Evolutionary conservation across 441 rosid genomes (phyloP).

Genomic region (Sinapis alba): DNA sequence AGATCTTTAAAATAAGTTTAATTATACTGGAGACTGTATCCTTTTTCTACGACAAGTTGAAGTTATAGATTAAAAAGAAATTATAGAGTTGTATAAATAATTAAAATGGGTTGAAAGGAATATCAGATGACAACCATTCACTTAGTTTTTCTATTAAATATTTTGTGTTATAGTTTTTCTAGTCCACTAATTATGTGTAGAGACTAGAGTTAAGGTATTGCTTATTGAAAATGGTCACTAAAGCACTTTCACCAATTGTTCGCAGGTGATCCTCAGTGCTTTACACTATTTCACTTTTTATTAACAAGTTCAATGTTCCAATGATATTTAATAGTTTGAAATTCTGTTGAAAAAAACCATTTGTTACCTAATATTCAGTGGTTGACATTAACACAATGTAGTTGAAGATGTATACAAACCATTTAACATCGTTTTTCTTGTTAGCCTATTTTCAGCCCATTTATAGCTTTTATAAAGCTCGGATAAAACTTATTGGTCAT

Average conservation of each 20-base stretch:
- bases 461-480: not conserved
- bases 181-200: constrained; percentile 15
- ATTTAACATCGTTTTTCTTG: not conserved
- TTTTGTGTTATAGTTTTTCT: not conserved
- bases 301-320: not conserved
- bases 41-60: not conserved
- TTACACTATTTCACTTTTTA: constrained; percentile 15
- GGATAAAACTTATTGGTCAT: not conserved
- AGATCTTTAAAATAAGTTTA: not conserved
- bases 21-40: not conserved
- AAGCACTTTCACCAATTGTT: not conserved
- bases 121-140: constrained; percentile 5
- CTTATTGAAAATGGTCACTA: constrained; percentile 15
- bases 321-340: not conserved
- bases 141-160: not conserved
- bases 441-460: not conserved
- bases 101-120: not conserved
- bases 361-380: not conserved
- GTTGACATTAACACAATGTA: constrained; percentile 1
- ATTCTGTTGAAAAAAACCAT: not conserved
- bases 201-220: not conserved
- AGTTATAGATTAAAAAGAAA: not conserved
- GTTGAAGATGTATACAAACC: constrained; percentile 5
- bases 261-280: constrained; percentile 15
- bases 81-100: not conserved